A percentile compares a stretch with the other conserved stretches of the same genome.
phyloP scores from a whole-genome alignment of 2,329 filamentous ascomycete species.

The Lachnellula cervina region DNA sequence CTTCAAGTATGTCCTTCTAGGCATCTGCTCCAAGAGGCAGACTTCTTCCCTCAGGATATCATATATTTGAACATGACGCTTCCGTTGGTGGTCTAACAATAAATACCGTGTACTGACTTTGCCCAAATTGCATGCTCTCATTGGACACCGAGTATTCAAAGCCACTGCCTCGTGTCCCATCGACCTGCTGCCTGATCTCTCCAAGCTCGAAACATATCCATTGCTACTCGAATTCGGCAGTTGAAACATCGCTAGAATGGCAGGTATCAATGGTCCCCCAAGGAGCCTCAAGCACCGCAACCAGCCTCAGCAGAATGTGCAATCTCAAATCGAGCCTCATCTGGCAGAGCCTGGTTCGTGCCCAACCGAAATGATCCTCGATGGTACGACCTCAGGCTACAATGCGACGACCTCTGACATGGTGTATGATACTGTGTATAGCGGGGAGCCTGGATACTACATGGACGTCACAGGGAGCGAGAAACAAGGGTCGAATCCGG shows the following conservation, averaged over 20 bases:
- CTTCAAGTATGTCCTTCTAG: not conserved
- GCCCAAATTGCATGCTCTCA: not conserved
- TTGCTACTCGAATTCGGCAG: not conserved
- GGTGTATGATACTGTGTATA: not conserved
- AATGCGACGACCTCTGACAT: not conserved
- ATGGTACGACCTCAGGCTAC: not conserved
- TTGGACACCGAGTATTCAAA: not conserved
- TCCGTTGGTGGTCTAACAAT: not conserved
- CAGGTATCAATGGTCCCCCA: not conserved
- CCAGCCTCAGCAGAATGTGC: not conserved
- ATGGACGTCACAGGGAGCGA: not conserved
- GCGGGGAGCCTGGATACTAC: not conserved
- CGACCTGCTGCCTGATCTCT: not conserved
- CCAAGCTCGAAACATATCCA: not conserved
- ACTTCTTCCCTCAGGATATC: not conserved
- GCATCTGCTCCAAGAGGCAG: not conserved
- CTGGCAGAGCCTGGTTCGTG: not conserved
- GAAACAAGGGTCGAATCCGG: constrained; percentile 1
- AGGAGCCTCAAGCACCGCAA: not conserved
- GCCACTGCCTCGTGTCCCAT: not conserved
- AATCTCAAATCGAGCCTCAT: not conserved
- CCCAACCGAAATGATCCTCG: not conserved
- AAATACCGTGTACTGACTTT: not conserved
- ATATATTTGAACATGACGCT: not conserved
- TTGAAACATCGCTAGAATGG: not conserved